Percentiles rank a stretch among this genome's conserved stretches.
Evolutionary conservation across 129 eudicot species (phyloP).

Genomic region (Flaveria bidentis): DNA sequence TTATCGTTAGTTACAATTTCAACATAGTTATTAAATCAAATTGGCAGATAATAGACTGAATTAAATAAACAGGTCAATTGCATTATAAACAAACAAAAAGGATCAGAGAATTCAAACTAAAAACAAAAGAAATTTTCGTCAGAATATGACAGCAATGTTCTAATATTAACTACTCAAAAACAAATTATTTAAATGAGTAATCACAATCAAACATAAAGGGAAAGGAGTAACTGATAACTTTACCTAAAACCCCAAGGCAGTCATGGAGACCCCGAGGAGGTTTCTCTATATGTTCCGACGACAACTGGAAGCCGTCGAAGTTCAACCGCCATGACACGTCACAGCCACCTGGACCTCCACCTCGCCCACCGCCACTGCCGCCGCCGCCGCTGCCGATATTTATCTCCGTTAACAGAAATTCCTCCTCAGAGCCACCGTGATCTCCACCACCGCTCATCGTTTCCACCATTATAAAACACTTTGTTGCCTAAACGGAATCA

Average conservation of each 20-base stretch:
- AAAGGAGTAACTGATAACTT: not conserved
- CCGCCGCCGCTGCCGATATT: conserved; percentile 27
- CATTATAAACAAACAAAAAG: conserved; percentile 15
- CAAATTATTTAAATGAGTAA: no score
- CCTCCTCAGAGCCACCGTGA: conserved; percentile 48
- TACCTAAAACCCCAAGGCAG: conserved; percentile 79
- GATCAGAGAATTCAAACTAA: not conserved
- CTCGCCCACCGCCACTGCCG: not conserved
- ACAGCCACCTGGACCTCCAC: not conserved
- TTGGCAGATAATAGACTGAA: not conserved
- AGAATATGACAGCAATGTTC: conserved; percentile 11
- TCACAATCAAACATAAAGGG: not conserved
- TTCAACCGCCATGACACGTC: conserved; percentile 76
- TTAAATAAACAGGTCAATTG: conserved; percentile 8
- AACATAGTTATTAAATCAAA: not conserved
- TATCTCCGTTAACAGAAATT: conserved; percentile 37
- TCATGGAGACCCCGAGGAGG: conserved; percentile 67
- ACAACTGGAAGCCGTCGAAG: conserved; percentile 59
- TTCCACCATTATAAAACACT: conserved; percentile 46
- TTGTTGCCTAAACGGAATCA: conserved; percentile 21
- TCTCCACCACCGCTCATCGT: conserved; percentile 32
- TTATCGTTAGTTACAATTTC: not conserved
- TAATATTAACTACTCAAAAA: not conserved
- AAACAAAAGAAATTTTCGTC: conserved; percentile 8
- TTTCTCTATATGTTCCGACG: conserved; percentile 59